phyloP scores from a whole-genome alignment of 192 early-diverging fungal genomes.

The Oehlia diaphana region DNA sequence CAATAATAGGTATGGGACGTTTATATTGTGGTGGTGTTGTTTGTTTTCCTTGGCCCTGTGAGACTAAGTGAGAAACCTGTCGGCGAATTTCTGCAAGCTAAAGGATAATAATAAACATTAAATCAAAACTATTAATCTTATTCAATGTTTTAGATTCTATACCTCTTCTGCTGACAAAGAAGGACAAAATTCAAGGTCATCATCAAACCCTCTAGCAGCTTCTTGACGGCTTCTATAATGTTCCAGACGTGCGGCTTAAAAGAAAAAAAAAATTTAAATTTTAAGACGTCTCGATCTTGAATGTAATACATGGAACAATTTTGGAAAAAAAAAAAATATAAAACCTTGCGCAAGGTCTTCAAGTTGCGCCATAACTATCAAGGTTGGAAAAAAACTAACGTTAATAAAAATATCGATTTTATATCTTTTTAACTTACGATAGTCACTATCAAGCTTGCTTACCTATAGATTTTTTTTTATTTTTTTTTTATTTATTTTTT shows the following conservation, averaged over 20 bases:
- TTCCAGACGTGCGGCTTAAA: conserved; percentile 36
- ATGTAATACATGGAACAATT: not conserved
- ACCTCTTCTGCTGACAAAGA: conserved; percentile 52
- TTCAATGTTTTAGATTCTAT: not conserved
- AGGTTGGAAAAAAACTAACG: not conserved
- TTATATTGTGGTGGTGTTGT: conserved; percentile 20
- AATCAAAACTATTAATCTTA: not conserved
- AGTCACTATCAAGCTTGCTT: not conserved
- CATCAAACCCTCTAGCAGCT: conserved; percentile 53
- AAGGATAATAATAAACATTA: not conserved
- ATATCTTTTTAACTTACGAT: not conserved
- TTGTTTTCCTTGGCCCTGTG: conserved; percentile 13
- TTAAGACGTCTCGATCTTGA: too few relatives aligned
- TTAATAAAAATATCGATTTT: not conserved
- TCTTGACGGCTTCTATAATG: conserved; percentile 50
- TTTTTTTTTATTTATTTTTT: not conserved
- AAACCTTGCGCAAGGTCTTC: conserved; percentile 25
- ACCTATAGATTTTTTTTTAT: not conserved
- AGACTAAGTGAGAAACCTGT: conserved; percentile 28
- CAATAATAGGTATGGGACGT: conserved; percentile 52
- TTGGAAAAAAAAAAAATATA: not conserved
- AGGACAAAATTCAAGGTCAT: conserved; percentile 61
- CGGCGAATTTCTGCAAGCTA: conserved; percentile 44
- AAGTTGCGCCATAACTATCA: conserved; percentile 1
- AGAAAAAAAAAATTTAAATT: not conserved